Percentiles rank a stretch among this genome's conserved stretches.
Conservation (phyloP, 257 asterid genomes). For the Ligustrum vulgare region DNA sequence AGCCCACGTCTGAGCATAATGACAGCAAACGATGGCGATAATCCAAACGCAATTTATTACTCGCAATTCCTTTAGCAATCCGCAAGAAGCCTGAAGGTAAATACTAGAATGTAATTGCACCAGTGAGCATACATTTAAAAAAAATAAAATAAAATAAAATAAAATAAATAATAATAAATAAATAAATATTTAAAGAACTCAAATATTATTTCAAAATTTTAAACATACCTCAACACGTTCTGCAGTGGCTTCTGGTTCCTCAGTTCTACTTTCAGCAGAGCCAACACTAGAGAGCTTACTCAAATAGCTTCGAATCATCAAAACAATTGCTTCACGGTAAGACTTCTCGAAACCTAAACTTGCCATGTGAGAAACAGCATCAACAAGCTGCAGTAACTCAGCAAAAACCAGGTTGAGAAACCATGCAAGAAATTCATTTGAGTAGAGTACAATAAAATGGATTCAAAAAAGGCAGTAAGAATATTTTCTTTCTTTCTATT, state of each 20-base stretch:
- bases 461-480: slow-evolving; percentile 10
- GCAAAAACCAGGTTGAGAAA: slow-evolving; percentile 55
- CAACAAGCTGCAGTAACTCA: slow-evolving; percentile 97
- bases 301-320: slow-evolving; percentile 89
- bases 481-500: not conserved
- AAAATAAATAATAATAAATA: no score
- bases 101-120: slow-evolving; percentile 87
- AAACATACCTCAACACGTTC: slow-evolving; percentile 89
- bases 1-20: slow-evolving; percentile 97
- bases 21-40: slow-evolving; percentile 95
- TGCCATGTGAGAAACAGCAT: slow-evolving; percentile 99
- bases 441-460: not conserved
- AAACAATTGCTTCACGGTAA: slow-evolving; percentile 93
- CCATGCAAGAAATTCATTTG: slow-evolving; percentile 26
- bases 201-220: slow-evolving; percentile 8
- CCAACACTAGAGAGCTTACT: slow-evolving; percentile 79
- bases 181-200: slow-evolving; percentile 16
- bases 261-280: slow-evolving; percentile 83
- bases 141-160: no score
- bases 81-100: slow-evolving; percentile 94
- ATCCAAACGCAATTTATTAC: slow-evolving; percentile 76
- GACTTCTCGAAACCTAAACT: slow-evolving; percentile 96
- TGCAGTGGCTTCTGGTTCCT: slow-evolving; percentile 78
- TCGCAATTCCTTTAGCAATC: slow-evolving; percentile 75
- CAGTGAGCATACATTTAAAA: slow-evolving; percentile 59